A percentile compares a stretch with the other conserved stretches of the same genome.
Evolutionary conservation across 768 basidiomycete species (phyloP).

Genomic region (Tricholoma saponaceum): DNA sequence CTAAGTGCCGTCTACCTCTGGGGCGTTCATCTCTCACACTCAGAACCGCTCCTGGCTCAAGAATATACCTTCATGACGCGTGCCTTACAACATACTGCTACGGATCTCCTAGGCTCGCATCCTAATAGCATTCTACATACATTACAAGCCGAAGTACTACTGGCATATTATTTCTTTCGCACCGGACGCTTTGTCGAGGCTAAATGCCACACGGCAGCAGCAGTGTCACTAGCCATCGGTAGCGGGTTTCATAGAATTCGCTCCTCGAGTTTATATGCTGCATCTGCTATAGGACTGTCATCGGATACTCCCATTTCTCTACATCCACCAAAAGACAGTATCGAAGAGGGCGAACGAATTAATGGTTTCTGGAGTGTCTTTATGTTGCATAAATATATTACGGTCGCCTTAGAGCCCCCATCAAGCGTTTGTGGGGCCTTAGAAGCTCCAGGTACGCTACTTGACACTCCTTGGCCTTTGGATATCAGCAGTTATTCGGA

Average conservation of each 20-base stretch:
- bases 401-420: slow-evolving; percentile 49
- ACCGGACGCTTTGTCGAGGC: slow-evolving; percentile 58
- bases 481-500: slow-evolving; percentile 36
- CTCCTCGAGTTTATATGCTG: slow-evolving; percentile 30
- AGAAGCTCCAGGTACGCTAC: slow-evolving; percentile 44
- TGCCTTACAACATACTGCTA: slow-evolving; percentile 43
- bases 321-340: slow-evolving; percentile 33
- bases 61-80: slow-evolving; percentile 46
- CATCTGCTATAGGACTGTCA: slow-evolving; percentile 33
- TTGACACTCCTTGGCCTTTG: slow-evolving; percentile 54
- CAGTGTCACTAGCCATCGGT: slow-evolving; percentile 46
- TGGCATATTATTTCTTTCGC: slow-evolving; percentile 62
- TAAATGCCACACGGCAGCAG: slow-evolving; percentile 50
- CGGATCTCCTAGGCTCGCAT: slow-evolving; percentile 44
- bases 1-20: slow-evolving; percentile 48
- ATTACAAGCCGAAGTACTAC: slow-evolving; percentile 59
- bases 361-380: slow-evolving; percentile 65
- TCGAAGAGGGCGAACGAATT: slow-evolving; percentile 67
- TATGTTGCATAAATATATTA: slow-evolving; percentile 52
- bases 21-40: slow-evolving; percentile 46
- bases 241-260: slow-evolving; percentile 46
- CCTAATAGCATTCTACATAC: slow-evolving; percentile 47
- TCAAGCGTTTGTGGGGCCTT: slow-evolving; percentile 50
- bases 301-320: slow-evolving; percentile 41
- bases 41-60: slow-evolving; percentile 34